A percentile compares a stretch with the other conserved stretches of the same genome.
Conservation (phyloP, 164 flowering plant species). For the Sedum album region DNA sequence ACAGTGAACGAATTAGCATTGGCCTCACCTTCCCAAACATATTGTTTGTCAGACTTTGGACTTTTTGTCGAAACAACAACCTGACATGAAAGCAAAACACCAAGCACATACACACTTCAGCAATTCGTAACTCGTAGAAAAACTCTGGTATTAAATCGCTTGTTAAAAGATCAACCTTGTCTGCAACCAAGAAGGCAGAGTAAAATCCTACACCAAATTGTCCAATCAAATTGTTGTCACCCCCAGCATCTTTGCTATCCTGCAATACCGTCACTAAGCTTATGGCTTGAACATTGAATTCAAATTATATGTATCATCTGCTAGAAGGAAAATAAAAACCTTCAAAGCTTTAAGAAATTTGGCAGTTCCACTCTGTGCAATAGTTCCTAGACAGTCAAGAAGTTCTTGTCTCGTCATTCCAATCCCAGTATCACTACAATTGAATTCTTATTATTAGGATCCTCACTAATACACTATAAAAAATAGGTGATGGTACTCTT, state of each 20-base stretch:
- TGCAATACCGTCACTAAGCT: conserved; percentile 19
- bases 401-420: conserved; percentile 95
- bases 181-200: conserved; percentile 91
- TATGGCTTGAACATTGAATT: background rate
- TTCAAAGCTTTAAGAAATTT: conserved; percentile 82
- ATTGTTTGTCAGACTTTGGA: conserved; percentile 93
- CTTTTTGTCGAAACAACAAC: conserved; percentile 89
- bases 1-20: conserved; percentile 78
- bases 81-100: conserved; percentile 19
- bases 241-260: conserved; percentile 92
- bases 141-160: background rate
- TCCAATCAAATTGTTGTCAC: conserved; percentile 90
- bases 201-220: conserved; percentile 99
- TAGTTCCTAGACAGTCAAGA: conserved; percentile 96
- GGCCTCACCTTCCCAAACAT: conserved; percentile 96
- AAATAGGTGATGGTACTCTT: conserved; percentile 65
- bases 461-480: too few species aligned
- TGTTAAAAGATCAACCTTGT: conserved; percentile 27
- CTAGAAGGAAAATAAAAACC: conserved; percentile 27
- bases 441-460: background rate
- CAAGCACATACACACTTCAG: background rate
- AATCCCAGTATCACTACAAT: conserved; percentile 79
- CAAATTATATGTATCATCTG: conserved; percentile 18
- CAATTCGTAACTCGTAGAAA: background rate
- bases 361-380: conserved; percentile 99